Conservation (phyloP, 164 flowering plant species). For the Chloranthus sessilifolius region DNA sequence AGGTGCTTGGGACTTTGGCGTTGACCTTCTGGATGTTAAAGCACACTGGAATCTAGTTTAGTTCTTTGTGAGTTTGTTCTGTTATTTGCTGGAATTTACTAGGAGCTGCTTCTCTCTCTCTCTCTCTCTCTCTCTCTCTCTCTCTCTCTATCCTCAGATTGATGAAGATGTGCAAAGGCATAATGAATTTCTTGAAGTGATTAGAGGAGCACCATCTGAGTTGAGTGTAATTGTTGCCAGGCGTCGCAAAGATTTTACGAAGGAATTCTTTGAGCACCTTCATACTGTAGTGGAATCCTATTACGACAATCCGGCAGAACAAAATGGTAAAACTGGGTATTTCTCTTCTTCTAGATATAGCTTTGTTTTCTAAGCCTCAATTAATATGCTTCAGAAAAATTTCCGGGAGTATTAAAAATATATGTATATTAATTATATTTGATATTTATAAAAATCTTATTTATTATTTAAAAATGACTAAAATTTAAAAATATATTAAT, state of each 20-base stretch:
- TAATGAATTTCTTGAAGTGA: constrained; percentile 64
- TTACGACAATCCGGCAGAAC: constrained; percentile 59
- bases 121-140: no score
- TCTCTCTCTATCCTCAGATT: constrained; percentile 71
- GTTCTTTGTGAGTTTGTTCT: not conserved
- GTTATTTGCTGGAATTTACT: constrained; percentile 1
- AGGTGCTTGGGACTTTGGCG: no score
- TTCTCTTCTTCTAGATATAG: not conserved
- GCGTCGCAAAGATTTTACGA: constrained; percentile 89
- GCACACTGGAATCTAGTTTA: not conserved
- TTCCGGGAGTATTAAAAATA: no score
- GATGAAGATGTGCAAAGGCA: constrained; percentile 91
- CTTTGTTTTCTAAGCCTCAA: no score
- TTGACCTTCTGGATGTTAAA: not conserved
- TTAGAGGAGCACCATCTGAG: constrained; percentile 43
- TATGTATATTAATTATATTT: no score
- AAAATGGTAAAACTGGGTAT: constrained; percentile 49
- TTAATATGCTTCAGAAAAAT: no score
- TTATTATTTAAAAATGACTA: no score
- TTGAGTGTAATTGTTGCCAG: constrained; percentile 56
- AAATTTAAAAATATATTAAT: no score
- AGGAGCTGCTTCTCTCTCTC: not conserved
- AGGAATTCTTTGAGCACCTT: constrained; percentile 85
- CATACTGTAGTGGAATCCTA: constrained; percentile 71
- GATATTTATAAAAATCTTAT: no score